Base-by-base conservation (phyloP, 2,329 filamentous ascomycete genomes). In the Aspergillus japonicus region DNA sequence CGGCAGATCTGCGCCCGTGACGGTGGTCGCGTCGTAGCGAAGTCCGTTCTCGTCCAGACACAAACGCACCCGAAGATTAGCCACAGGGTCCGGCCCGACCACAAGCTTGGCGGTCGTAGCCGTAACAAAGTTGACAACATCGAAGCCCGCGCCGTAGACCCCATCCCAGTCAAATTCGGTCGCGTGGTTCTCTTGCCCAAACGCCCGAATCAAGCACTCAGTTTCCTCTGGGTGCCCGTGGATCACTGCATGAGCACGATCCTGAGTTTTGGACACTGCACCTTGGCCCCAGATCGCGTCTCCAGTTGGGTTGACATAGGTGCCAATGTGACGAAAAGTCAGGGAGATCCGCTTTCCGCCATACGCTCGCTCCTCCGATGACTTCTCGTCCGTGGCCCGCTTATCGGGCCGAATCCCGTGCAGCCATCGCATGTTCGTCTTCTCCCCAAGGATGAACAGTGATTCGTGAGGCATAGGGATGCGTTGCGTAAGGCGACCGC, bases 341-440 rank as follows among this genome's bases (percentile, higher is more conserved):
- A 99, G 82, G 51, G 91, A 96, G 71, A 99, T 96, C 50, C 95
- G 89, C 50, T 88, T 87, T 6, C 92, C 90, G 5, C 80, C 80
- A 69, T 85, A 92, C 0, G 90, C 89, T 47, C 87, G 83, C 73
- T 98, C 94, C 5, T 85, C 84, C 0, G 80, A 66, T 0, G 84
- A 82, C 74, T 94, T 93, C 64, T 93, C 89, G 1, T 80, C 77
- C 1, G 80, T 76, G 0, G 84, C 79, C 26, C 95, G 86, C 73
- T 93, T 96, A 76, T 99, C 95, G 48, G 90, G 87, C 53, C 89
- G 88, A 72, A 99, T 97, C n/a, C 88, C 88, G 77, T 99, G 95
- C 11, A 97, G 83, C 91, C 93, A 98, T 66, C 87, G 84, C 77
- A 84, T 86, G 71, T 99, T 99, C 0, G 92, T 96, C 44, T 81